A percentile compares a stretch with the other conserved stretches of the same genome.
phyloP scores from a whole-genome alignment of 2,329 filamentous ascomycete species.

The Fusarium fujikuroi region DNA sequence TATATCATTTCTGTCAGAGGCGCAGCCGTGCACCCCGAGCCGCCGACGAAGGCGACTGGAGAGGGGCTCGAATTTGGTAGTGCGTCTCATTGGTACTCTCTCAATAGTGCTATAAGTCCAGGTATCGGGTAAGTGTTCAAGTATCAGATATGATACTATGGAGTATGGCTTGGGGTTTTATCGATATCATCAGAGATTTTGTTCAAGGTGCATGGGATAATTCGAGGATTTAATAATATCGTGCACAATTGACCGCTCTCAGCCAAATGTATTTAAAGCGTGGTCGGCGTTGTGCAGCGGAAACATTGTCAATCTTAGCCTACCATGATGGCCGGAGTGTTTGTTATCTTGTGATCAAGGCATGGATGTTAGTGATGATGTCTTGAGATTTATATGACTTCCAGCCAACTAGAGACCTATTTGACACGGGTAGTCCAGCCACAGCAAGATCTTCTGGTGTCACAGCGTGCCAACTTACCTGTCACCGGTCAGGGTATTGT shows the following conservation, averaged over 20 bases:
- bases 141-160: not conserved
- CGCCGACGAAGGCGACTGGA: not conserved
- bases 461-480: not conserved
- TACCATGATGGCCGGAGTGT: not conserved
- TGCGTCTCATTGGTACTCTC: not conserved
- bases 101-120: not conserved
- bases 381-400: not conserved
- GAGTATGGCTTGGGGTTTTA: not conserved
- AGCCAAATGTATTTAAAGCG: no score
- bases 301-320: not conserved
- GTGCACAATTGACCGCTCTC: not conserved
- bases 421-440: no score
- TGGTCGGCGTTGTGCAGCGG: not conserved
- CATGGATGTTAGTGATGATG: not conserved
- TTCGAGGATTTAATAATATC: not conserved
- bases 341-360: not conserved
- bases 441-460: not conserved
- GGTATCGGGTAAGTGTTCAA: not conserved
- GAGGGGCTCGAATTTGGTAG: not conserved
- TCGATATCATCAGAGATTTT: not conserved
- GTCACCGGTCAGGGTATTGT: not conserved
- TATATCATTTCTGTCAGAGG: constrained; percentile 18
- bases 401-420: not conserved
- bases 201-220: no score
- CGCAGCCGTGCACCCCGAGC: not conserved